These are phyloP conservation scores for Myxozyma neotropica DNA, from an alignment of 805 yeast genomes.

Conservation along the genomic window DNA sequence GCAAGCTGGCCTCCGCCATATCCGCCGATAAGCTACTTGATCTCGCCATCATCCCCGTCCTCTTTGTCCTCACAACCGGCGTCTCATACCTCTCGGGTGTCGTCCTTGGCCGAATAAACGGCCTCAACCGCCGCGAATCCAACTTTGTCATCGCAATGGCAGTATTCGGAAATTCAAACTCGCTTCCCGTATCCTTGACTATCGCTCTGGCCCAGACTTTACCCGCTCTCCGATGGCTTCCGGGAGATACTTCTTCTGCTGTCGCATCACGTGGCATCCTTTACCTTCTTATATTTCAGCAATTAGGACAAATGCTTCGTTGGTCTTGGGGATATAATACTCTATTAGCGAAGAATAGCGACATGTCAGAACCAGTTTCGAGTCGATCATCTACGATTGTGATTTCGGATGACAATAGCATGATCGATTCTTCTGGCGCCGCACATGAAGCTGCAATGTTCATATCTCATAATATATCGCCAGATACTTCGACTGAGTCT, in stretches of 20 bases:
- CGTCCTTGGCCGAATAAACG: slow-evolving; percentile 54
- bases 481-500: slow-evolving; percentile 14
- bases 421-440: neutral
- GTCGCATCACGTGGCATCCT: slow-evolving; percentile 65
- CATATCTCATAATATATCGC: slow-evolving; percentile 16
- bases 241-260: slow-evolving; percentile 55
- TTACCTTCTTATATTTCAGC: slow-evolving; percentile 64
- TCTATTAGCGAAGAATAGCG: slow-evolving; percentile 46
- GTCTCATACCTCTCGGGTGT: slow-evolving; percentile 69
- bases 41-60: slow-evolving; percentile 78
- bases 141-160: slow-evolving; percentile 97
- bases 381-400: neutral
- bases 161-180: slow-evolving; percentile 93
- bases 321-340: slow-evolving; percentile 77
- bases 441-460: slow-evolving; percentile 12
- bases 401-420: neutral
- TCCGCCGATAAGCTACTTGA: slow-evolving; percentile 78
- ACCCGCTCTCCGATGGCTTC: slow-evolving; percentile 61
- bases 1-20: slow-evolving; percentile 56
- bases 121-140: slow-evolving; percentile 70
- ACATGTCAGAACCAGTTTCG: neutral
- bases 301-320: slow-evolving; percentile 64
- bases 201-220: slow-evolving; percentile 66
- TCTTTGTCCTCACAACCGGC: slow-evolving; percentile 79
- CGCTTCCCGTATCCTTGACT: slow-evolving; percentile 87